Conservation (phyloP, 176 grass and related monocot species). For the Oryza officinalis region DNA sequence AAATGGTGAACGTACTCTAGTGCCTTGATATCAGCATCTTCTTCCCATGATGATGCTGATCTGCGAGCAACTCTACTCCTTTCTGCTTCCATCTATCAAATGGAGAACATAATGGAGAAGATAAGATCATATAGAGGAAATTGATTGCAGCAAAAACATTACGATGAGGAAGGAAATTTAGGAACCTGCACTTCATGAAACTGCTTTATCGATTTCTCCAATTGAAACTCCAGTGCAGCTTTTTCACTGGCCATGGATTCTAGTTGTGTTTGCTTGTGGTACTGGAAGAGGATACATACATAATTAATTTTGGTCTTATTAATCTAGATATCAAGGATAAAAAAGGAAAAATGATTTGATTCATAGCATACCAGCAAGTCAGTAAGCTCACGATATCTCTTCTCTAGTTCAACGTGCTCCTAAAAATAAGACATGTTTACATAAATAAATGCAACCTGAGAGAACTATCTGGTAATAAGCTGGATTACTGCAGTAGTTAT, state of each 20-base stretch:
- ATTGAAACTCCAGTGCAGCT: constrained; percentile 89
- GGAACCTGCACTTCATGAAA: constrained; percentile 92
- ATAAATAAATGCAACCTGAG: constrained; percentile 20
- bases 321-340: constrained; percentile 1
- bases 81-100: constrained; percentile 91
- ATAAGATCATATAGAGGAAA: constrained; percentile 26
- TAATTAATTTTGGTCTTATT: constrained; percentile 20
- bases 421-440: constrained; percentile 45
- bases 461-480: constrained; percentile 2
- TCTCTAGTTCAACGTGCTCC: constrained; percentile 98
- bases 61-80: constrained; percentile 71
- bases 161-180: constrained; percentile 30
- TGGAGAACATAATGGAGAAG: constrained; percentile 26
- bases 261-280: constrained; percentile 99
- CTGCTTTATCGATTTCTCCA: constrained; percentile 85
- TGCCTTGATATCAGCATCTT: constrained; percentile 97
- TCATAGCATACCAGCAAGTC: constrained; percentile 81
- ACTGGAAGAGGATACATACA: constrained; percentile 59
- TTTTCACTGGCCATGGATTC: constrained; percentile 95
- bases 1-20: constrained; percentile 64
- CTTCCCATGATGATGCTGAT: constrained; percentile 88
- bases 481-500: neutral
- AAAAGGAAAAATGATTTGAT: constrained; percentile 9
- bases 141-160: constrained; percentile 1
- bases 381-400: constrained; percentile 96